Evolutionary conservation across 2,329 filamentous ascomycete species (phyloP).

Genomic region (Ceratocystis destructans): DNA sequence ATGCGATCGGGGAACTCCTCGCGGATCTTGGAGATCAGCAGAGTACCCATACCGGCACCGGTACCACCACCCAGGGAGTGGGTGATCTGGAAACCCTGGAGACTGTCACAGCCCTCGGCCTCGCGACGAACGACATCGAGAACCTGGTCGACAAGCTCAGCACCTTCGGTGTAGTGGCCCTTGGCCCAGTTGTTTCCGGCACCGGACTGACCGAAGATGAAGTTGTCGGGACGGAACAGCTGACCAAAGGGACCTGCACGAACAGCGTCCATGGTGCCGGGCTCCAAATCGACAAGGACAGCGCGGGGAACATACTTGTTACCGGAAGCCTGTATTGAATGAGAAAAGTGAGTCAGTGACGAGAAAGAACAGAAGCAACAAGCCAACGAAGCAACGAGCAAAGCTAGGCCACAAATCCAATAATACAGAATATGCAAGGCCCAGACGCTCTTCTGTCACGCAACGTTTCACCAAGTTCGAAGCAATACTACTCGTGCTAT

Average conservation of each 20-base stretch:
- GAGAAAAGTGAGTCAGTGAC: constrained; percentile 17
- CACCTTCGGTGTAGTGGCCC: constrained; percentile 99
- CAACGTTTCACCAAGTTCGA: too few species aligned
- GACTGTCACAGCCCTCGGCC: constrained; percentile 97
- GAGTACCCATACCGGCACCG: constrained; percentile 99
- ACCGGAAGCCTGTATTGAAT: constrained; percentile 59
- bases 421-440: too few species aligned
- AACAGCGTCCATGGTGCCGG: constrained; percentile 98
- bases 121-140: constrained; percentile 97
- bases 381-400: neutral
- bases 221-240: constrained; percentile 99
- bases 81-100: constrained; percentile 99
- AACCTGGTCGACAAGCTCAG: constrained; percentile 95
- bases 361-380: neutral
- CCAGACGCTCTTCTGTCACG: too few species aligned
- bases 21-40: constrained; percentile 99
- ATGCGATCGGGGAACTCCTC: constrained; percentile 99
- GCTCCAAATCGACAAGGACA: constrained; percentile 98
- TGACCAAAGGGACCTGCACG: constrained; percentile 95
- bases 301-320: constrained; percentile 99
- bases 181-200: constrained; percentile 99
- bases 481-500: neutral
- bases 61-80: constrained; percentile 99
- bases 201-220: constrained; percentile 98
- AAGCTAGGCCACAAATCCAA: too few species aligned